Evolutionary conservation across 441 rosid species (phyloP), one percentile per base, ranked within the genome.

Genomic region (Pelargonium australe): DNA sequence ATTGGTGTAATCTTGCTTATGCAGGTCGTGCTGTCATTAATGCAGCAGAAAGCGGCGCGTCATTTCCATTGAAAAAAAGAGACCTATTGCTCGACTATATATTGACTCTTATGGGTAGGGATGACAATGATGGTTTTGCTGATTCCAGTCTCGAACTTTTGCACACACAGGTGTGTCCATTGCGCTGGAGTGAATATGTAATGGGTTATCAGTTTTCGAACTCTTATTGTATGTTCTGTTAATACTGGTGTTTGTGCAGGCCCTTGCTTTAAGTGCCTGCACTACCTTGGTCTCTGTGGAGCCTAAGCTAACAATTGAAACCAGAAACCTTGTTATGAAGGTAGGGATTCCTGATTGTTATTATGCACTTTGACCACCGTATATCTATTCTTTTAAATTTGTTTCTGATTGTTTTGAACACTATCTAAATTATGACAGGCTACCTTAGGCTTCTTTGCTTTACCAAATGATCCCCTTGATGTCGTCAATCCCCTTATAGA

Each of bases 221-320:
- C 45, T 64, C 66, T 14, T 64, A 10, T 14, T 37, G 11, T 37
- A 40, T 37, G 25, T 37, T 41, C 25, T 7, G 23, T 20, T 37
- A 37, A 37, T 64, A 31, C 66, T 64, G 72, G 76, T 80, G 75
- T 82, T 79, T 80, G 69, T 77, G 62, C 76, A 95, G 99, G 96
- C 97, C 66, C 89, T 92, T 78, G 99, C 99, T 76, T 81, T 95
- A 73, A 95, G 79, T 77, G 99, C 99, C 13, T 95, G 99, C 79
- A 95, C 96, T 73, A 95, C 99, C 68, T 80, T 95, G 81, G 99
- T 95, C 71, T 92, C 97, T 2, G 99, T 92, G 74, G 99, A 95
- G 85, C 99, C 99, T 66, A 95, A 88, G 81, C 83, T 95, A 77
- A 90, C 95, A 11, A 76, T 87, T 28, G 99, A 95, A 73, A 95